Evolutionary conservation across 2,329 filamentous ascomycete genomes (phyloP).

Genomic region (Talaromyces sp.): DNA sequence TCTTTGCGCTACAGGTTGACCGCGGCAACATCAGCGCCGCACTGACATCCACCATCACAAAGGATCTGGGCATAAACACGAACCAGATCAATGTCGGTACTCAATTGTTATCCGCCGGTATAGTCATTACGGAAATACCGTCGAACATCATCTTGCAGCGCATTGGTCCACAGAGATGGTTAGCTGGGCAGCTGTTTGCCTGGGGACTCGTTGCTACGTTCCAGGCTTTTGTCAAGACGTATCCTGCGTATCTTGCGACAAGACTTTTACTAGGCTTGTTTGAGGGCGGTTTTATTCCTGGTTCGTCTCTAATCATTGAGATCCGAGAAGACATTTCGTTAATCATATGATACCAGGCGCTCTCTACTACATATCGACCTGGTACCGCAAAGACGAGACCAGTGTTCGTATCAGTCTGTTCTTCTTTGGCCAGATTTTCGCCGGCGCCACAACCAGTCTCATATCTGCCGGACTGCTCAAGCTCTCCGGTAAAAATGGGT

Average conservation of each 20-base stretch:
- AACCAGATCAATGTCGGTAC: constrained; percentile 56
- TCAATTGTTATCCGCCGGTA: constrained; percentile 51
- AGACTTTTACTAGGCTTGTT: constrained; percentile 53
- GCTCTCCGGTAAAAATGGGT: constrained; percentile 47
- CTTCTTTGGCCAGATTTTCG: constrained; percentile 56
- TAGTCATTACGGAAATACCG: constrained; percentile 50
- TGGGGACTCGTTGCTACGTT: constrained; percentile 55
- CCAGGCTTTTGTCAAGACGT: constrained; percentile 51
- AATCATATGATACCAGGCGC: constrained; percentile 22
- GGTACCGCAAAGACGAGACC: constrained; percentile 54
- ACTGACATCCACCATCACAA: constrained; percentile 51
- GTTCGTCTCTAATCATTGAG: constrained; percentile 26
- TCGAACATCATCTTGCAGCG: constrained; percentile 53
- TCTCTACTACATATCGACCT: constrained; percentile 49
- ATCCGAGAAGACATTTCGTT: too few species aligned
- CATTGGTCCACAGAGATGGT: constrained; percentile 53
- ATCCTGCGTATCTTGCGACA: constrained; percentile 48
- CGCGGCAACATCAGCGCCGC: constrained; percentile 49
- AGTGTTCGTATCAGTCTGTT: constrained; percentile 54
- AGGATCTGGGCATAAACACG: constrained; percentile 50
- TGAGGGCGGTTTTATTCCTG: constrained; percentile 57
- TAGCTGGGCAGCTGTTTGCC: constrained; percentile 53
- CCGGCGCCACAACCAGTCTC: constrained; percentile 41
- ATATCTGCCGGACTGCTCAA: constrained; percentile 45
- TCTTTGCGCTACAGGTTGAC: constrained; percentile 29